Evolutionary conservation across 306 rosid genomes (phyloP), one percentile per base, ranked within the genome.

Genomic region (Luffa aegyptiaca): DNA sequence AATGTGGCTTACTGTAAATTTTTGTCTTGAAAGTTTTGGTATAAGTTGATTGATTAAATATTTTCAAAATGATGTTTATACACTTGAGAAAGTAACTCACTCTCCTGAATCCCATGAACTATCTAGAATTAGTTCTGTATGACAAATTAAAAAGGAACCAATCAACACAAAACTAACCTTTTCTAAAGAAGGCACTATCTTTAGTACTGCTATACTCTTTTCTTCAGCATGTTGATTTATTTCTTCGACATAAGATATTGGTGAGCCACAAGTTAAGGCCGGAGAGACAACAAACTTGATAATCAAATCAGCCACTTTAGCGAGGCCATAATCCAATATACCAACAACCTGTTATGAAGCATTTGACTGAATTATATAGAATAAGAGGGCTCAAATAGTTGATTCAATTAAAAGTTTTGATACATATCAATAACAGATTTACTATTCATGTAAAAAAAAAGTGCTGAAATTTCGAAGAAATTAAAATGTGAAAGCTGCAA

Each of bases 261-360:
- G 88, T 3, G 48, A 85, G 62, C 86, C 84, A 46, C 80, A 69
- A 80, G 78, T 90, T 81, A 95, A 81, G 33, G 88, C 90, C 7
- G 93, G 92, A 76, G 88, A 41, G 51, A 92, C 77, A 65, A 84
- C 84, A 87, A 88, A 75, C 85, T 95, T 95, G 84, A 95, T 87
- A 84, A 89, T 85, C 92, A 89, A 85, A 85, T 95, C 98, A 3
- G 91, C 98, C 79, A 92, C 90, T 90, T 91, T 92, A 73, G 97
- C 90, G 17, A 95, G 89, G 77, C 98, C 98, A 33, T 92, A 95
- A 77, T 95, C 92, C 80, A 92, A 87, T 90, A 92, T 86, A 63
- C 96, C 97, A 80, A 89, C 88, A 75, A 86, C 92, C 98, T 92
- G 82, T 35, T 70, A 68, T 69, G 36, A 26, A 79, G 8, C 31